These are phyloP conservation scores for Spirogloea muscicola DNA, from an alignment of 139 green algal species.

Conservation along the genomic window DNA sequence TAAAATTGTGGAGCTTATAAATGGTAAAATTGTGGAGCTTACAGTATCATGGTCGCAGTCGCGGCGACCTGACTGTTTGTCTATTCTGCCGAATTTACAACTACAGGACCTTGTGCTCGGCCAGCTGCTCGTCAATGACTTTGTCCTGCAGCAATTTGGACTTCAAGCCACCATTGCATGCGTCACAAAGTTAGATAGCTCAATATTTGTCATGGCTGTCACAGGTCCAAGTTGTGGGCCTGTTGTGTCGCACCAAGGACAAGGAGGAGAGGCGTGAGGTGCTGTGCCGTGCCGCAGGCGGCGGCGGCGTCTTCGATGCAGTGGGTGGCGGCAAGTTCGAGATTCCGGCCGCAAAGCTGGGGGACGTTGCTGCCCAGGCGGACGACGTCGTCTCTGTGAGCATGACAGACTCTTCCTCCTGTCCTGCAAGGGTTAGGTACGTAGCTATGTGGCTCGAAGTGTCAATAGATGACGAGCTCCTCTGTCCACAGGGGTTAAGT, in stretches of 20 bases:
- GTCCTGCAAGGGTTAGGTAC: neutral
- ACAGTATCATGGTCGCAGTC: too few species aligned
- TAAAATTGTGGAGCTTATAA: neutral
- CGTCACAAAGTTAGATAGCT: too few species aligned
- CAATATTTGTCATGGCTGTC: neutral
- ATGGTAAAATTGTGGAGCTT: too few species aligned
- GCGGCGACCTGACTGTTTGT: too few species aligned
- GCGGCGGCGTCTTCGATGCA: slow-evolving; percentile 12
- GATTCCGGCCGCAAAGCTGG: slow-evolving; percentile 7
- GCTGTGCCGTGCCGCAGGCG: neutral
- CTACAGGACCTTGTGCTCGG: too few species aligned
- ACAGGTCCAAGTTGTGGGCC: slow-evolving; percentile 11
- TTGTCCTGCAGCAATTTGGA: neutral
- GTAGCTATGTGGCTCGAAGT: neutral
- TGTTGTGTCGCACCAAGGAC: slow-evolving; percentile 1
- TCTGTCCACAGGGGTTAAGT: too few species aligned
- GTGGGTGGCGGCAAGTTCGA: slow-evolving; percentile 15
- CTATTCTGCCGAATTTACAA: too few species aligned
- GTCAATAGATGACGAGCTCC: too few species aligned
- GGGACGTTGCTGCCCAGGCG: neutral
- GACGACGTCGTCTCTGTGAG: slow-evolving; percentile 17
- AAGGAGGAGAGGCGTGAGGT: slow-evolving; percentile 12
- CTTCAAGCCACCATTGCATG: neutral
- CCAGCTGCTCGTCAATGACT: neutral
- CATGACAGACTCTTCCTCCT: neutral